A percentile compares a stretch with the other conserved stretches of the same genome.
phyloP scores from a whole-genome alignment of 306 rosid species.

The Castanea crenata region DNA sequence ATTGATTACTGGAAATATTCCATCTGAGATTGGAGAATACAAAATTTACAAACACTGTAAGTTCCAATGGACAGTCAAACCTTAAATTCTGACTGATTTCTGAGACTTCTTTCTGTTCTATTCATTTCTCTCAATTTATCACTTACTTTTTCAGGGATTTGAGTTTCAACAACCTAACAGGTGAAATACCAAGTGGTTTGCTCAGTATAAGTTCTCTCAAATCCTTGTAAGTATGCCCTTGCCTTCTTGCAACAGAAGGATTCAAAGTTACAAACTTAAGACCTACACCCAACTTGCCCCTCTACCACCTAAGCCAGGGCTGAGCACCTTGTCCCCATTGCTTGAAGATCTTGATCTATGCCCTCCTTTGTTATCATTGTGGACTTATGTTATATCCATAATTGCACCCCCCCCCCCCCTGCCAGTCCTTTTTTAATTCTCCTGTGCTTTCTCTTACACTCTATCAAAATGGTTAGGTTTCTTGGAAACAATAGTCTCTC shows the following conservation, averaged over 20 bases:
- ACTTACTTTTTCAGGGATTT: slow-evolving; percentile 15
- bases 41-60: slow-evolving; percentile 5
- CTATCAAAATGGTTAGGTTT: slow-evolving; percentile 18
- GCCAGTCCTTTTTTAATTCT: not conserved
- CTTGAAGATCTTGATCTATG: not conserved
- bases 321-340: not conserved
- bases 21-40: slow-evolving; percentile 23
- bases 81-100: not conserved
- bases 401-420: too few relatives aligned
- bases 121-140: not conserved
- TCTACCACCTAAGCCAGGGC: too few relatives aligned
- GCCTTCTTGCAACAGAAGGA: not conserved
- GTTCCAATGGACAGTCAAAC: not conserved
- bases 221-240: slow-evolving; percentile 9
- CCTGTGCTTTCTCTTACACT: not conserved
- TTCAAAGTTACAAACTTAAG: too few relatives aligned
- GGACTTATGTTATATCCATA: too few relatives aligned
- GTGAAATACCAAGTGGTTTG: slow-evolving; percentile 25
- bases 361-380: not conserved
- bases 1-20: slow-evolving; percentile 21
- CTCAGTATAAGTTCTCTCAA: slow-evolving; percentile 19
- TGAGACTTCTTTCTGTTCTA: not conserved
- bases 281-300: too few relatives aligned
- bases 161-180: slow-evolving; percentile 30
- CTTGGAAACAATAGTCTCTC: slow-evolving; percentile 36